phyloP scores from a whole-genome alignment of 306 rosid species.

The Echinosophora koreensis region DNA sequence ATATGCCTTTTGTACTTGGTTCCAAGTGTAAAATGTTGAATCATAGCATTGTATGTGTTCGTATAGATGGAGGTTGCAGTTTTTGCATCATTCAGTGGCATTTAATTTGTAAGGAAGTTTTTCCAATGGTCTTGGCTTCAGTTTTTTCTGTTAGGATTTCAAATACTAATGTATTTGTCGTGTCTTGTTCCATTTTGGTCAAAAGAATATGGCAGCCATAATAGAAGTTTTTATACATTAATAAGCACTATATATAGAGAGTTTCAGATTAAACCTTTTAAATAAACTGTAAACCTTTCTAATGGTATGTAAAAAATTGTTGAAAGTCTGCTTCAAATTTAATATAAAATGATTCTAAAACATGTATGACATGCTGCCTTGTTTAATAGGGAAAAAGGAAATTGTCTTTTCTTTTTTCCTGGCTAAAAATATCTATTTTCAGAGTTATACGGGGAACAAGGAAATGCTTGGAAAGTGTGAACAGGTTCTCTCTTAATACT shows the following conservation, averaged over 20 bases:
- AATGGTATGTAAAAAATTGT: constrained; percentile 12
- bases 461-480: constrained; percentile 97
- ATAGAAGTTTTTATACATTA: neutral
- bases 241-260: neutral
- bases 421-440: constrained; percentile 53
- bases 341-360: neutral
- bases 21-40: constrained; percentile 9
- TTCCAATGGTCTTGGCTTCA: neutral
- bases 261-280: constrained; percentile 18
- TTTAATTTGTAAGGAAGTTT: constrained; percentile 4
- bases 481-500: constrained; percentile 69
- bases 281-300: constrained; percentile 28
- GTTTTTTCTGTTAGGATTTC: constrained; percentile 33
- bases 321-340: constrained; percentile 25
- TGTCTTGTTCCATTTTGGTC: constrained; percentile 25
- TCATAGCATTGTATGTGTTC: constrained; percentile 1
- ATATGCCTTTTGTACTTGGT: constrained; percentile 10
- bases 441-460: constrained; percentile 85
- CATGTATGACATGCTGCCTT: constrained; percentile 28
- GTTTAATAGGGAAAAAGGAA: constrained; percentile 39
- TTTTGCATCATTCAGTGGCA: constrained; percentile 17
- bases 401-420: constrained; percentile 1
- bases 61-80: constrained; percentile 6
- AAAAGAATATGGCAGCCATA: neutral
- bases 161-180: constrained; percentile 22